Percentiles rank a stretch among this genome's conserved stretches.
Conservation (phyloP, 2,329 filamentous ascomycete genomes). For the Blastomyces percursus region DNA sequence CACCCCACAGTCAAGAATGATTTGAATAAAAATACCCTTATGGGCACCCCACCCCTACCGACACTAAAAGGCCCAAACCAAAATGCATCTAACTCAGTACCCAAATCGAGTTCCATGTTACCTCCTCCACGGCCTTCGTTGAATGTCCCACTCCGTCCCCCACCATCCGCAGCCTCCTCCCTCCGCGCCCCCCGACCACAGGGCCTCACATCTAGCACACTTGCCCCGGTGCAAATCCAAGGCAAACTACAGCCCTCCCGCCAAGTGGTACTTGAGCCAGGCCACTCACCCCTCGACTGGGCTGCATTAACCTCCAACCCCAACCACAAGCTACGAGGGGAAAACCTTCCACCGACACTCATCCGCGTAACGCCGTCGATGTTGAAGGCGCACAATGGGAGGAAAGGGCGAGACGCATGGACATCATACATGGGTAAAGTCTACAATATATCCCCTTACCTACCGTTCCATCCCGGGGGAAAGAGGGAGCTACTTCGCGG, state of each 20-base stretch:
- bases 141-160: constrained; percentile 27
- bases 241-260: constrained; percentile 30
- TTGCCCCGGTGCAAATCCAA: constrained; percentile 33
- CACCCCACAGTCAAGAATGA: not conserved
- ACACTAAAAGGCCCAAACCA: constrained; percentile 13
- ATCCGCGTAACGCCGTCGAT: constrained; percentile 71
- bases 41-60: constrained; percentile 18
- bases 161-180: constrained; percentile 35
- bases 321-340: constrained; percentile 54
- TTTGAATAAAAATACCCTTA: constrained; percentile 6
- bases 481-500: constrained; percentile 50
- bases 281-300: constrained; percentile 94
- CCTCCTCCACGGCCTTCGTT: constrained; percentile 22
- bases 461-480: constrained; percentile 80
- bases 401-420: constrained; percentile 81
- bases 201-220: constrained; percentile 32
- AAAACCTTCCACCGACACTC: constrained; percentile 40
- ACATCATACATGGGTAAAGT: constrained; percentile 79
- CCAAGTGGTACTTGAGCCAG: constrained; percentile 70
- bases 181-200: constrained; percentile 34
- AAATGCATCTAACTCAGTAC: constrained; percentile 10
- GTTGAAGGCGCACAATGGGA: constrained; percentile 67
- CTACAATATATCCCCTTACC: constrained; percentile 86
- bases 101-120: constrained; percentile 11
- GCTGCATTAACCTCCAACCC: constrained; percentile 60